Conservation (phyloP, 768 basidiomycete species). For the Tephrocybe sp. region DNA sequence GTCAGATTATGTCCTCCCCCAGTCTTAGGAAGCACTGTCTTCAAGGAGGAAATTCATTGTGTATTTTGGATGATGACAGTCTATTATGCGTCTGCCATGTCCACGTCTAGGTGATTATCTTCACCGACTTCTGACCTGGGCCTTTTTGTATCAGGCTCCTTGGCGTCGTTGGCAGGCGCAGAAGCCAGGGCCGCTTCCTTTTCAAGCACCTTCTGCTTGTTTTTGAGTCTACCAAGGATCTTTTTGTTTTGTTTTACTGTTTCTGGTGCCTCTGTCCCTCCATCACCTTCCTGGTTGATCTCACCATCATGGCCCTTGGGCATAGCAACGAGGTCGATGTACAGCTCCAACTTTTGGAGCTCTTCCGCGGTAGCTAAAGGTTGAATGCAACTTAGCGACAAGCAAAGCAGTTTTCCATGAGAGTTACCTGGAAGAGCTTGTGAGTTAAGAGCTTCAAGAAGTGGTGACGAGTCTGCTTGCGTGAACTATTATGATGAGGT, state of each 20-base stretch:
- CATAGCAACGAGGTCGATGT: conserved; percentile 37
- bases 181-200: conserved; percentile 22
- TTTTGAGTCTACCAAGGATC: conserved; percentile 49
- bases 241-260: conserved; percentile 38
- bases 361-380: conserved; percentile 48
- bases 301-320: conserved; percentile 55
- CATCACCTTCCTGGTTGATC: conserved; percentile 37
- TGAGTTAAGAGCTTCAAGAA: conserved; percentile 48
- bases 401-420: neutral
- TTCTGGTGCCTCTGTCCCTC: conserved; percentile 21
- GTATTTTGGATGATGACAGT: neutral
- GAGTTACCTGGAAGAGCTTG: conserved; percentile 44
- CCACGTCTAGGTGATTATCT: conserved; percentile 21
- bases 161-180: conserved; percentile 17
- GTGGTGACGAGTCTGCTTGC: conserved; percentile 22
- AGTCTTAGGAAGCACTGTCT: neutral
- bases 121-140: conserved; percentile 29
- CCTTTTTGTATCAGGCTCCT: conserved; percentile 36
- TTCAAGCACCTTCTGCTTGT: conserved; percentile 46
- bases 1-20: conserved; percentile 19
- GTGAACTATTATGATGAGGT: conserved; percentile 33
- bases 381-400: neutral
- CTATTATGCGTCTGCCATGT: conserved; percentile 14
- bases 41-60: neutral
- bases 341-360: conserved; percentile 57